These are phyloP conservation scores for Pichia sp. DNA, from an alignment of 1,139 yeast genomes.

Conservation along the genomic window DNA sequence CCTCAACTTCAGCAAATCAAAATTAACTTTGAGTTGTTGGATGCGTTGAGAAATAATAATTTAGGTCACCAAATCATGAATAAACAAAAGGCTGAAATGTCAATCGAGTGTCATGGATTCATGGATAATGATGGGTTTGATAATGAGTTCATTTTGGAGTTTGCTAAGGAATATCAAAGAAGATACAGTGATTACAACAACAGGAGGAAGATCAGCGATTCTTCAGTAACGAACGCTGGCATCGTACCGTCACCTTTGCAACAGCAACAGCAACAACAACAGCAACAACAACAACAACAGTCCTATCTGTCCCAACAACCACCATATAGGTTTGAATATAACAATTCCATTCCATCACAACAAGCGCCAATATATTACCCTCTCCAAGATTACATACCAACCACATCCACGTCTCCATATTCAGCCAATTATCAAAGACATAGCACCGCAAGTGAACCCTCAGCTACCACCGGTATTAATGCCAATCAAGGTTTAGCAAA, in stretches of 20 bases:
- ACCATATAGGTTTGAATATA: no score
- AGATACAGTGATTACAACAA: constrained; percentile 5
- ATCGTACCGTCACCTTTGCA: neutral
- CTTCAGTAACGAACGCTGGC: neutral
- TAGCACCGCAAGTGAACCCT: no score
- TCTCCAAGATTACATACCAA: no score
- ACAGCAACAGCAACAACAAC: constrained; percentile 1
- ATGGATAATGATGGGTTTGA: constrained; percentile 34
- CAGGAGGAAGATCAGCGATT: constrained; percentile 3
- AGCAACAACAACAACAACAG: constrained; percentile 5
- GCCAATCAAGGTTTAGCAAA: no score
- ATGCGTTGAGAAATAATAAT: constrained; percentile 52
- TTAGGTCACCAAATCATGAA: constrained; percentile 36
- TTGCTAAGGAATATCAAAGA: constrained; percentile 16
- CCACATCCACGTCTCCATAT: no score
- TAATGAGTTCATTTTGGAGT: constrained; percentile 24
- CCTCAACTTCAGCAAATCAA: constrained; percentile 40
- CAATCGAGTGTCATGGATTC: constrained; percentile 44
- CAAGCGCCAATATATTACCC: no score
- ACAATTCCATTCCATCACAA: no score
- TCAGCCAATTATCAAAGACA: no score
- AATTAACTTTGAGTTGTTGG: constrained; percentile 52
- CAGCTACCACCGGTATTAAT: no score
- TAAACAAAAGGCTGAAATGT: constrained; percentile 29
- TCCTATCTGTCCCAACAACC: constrained; percentile 1